These are phyloP conservation scores for Talaromyces marneffei DNA, from an alignment of 2,329 filamentous ascomycete species.

Conservation along the genomic window DNA sequence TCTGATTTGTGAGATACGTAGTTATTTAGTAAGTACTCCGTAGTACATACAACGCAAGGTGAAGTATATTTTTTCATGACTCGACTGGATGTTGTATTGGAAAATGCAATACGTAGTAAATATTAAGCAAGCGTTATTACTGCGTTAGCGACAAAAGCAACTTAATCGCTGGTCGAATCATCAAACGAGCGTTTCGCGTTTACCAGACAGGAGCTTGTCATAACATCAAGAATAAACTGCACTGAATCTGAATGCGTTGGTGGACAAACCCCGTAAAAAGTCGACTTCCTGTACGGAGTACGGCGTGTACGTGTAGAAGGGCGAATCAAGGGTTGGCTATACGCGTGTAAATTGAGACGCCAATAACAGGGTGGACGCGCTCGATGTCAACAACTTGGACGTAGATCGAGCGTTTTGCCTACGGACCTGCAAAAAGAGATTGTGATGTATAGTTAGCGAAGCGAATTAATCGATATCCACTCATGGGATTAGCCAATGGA, in stretches of 20 bases:
- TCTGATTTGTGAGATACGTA: too few relatives aligned
- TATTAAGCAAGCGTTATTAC: neutral
- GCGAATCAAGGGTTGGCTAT: slow-evolving; percentile 2
- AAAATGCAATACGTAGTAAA: too few relatives aligned
- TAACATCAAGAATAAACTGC: slow-evolving; percentile 1
- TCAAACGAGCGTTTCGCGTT: slow-evolving; percentile 14
- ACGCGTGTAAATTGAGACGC: slow-evolving; percentile 1
- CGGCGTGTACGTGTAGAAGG: neutral
- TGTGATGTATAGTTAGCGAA: neutral
- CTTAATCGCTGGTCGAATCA: slow-evolving; percentile 15
- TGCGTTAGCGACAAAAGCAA: neutral
- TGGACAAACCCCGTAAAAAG: neutral
- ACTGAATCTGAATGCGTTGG: neutral
- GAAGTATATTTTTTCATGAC: too few relatives aligned
- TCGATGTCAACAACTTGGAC: neutral
- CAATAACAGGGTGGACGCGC: slow-evolving; percentile 5
- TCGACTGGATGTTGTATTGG: too few relatives aligned
- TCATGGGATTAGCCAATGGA: neutral
- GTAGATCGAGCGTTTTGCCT: neutral
- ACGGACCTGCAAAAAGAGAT: neutral
- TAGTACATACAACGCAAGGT: neutral
- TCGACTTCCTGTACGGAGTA: neutral
- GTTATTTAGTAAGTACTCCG: too few relatives aligned
- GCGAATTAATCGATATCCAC: neutral
- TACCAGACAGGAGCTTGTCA: slow-evolving; percentile 12